These are phyloP conservation scores for Crithidia fasciculata DNA, from an alignment of 208 protist genomes.

Conservation along the genomic window DNA sequence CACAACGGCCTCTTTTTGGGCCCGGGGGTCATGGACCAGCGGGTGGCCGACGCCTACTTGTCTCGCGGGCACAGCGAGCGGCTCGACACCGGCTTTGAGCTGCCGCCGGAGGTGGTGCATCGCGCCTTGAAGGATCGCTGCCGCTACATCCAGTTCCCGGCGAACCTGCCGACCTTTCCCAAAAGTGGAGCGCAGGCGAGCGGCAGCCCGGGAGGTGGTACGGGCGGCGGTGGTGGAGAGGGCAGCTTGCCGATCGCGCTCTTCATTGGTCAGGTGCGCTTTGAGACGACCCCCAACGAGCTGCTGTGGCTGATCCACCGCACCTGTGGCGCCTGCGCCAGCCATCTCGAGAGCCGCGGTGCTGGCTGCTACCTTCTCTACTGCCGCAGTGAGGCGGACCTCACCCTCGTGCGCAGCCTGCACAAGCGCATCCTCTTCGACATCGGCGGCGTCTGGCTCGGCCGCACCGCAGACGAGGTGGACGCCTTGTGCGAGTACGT, in stretches of 20 bases:
- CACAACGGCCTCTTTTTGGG: conserved; percentile 5
- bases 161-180: conserved; percentile 26
- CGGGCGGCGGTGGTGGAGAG: conserved; percentile 11
- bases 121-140: conserved; percentile 66
- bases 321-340: conserved; percentile 58
- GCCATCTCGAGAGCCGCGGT: conserved; percentile 71
- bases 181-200: conserved; percentile 10
- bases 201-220: conserved; percentile 1
- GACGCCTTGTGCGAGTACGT: conserved; percentile 84
- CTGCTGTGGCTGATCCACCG: conserved; percentile 82
- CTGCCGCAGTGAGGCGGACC: conserved; percentile 66
- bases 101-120: conserved; percentile 69
- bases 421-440: conserved; percentile 89
- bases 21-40: conserved; percentile 7
- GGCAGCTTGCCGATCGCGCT: conserved; percentile 42
- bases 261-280: conserved; percentile 88
- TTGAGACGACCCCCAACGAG: conserved; percentile 79
- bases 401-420: conserved; percentile 64
- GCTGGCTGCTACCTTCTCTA: conserved; percentile 82
- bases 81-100: conserved; percentile 34
- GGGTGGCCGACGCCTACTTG: conserved; percentile 10
- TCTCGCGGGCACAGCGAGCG: conserved; percentile 24
- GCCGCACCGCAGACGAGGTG: conserved; percentile 67
- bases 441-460: conserved; percentile 81
- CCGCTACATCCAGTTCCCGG: conserved; percentile 73